phyloP scores from a whole-genome alignment of 306 rosid genomes.

The Quercus dentata region DNA sequence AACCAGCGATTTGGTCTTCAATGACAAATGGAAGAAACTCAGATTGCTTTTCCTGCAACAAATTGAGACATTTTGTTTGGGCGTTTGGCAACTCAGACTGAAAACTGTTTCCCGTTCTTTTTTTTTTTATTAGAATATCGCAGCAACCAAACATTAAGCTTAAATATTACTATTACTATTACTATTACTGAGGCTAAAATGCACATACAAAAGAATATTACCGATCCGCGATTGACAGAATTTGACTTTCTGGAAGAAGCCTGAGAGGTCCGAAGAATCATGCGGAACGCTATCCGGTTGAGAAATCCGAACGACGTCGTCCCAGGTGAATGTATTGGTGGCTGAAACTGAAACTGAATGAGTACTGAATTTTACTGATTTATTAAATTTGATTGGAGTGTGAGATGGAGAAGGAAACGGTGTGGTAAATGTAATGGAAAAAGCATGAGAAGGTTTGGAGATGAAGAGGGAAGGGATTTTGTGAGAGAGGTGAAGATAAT shows the following conservation, averaged over 20 bases:
- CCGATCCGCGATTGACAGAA: constrained; percentile 75
- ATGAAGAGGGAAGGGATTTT: background rate
- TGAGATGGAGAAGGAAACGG: constrained; percentile 2
- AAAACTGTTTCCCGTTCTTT: background rate
- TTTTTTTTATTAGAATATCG: background rate
- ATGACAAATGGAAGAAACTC: constrained; percentile 72
- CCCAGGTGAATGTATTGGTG: constrained; percentile 51
- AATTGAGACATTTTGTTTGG: background rate
- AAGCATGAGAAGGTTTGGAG: constrained; percentile 5
- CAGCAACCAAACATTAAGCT: background rate
- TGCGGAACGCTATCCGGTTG: constrained; percentile 21
- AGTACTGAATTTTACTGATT: background rate
- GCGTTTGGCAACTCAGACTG: background rate
- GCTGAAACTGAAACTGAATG: constrained; percentile 24
- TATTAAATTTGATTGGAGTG: background rate
- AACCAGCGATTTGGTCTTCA: constrained; percentile 62
- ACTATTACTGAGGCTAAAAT: background rate
- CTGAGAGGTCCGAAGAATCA: constrained; percentile 51
- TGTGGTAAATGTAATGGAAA: constrained; percentile 7
- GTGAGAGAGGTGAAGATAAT: background rate
- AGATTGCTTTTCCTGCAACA: constrained; percentile 57
- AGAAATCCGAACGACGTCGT: constrained; percentile 45
- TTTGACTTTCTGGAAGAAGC: constrained; percentile 63
- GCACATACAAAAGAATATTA: constrained; percentile 17
- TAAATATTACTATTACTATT: too few relatives aligned